Evolutionary conservation across 495 filamentous ascomycete genomes (phyloP).

Genomic region (Penicillium salamii): DNA sequence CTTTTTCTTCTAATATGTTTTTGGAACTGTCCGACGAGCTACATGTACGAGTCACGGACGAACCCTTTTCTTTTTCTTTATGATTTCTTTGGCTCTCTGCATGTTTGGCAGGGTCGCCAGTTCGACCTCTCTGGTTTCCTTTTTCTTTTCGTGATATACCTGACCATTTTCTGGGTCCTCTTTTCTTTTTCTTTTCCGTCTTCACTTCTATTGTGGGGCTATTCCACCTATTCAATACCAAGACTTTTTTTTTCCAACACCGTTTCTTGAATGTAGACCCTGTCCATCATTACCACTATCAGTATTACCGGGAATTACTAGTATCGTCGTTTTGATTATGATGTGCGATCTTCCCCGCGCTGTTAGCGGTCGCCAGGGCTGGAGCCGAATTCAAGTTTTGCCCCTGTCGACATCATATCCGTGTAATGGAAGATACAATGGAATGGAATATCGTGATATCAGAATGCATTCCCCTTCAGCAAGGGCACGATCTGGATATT

Average conservation of each 20-base stretch:
- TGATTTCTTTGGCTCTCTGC: conserved; percentile 4
- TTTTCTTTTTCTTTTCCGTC: conserved; percentile 1
- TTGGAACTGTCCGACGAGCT: conserved; percentile 8
- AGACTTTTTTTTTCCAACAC: not conserved
- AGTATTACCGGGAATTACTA: conserved; percentile 4
- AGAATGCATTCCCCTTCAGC: not conserved
- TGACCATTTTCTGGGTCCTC: not conserved
- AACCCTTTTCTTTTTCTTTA: conserved; percentile 14
- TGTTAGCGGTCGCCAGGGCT: conserved; percentile 17
- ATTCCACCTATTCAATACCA: conserved; percentile 13
- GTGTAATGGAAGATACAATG: not conserved
- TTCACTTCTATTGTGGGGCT: conserved; percentile 1
- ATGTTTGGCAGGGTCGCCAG: conserved; percentile 10
- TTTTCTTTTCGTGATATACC: conserved; percentile 2
- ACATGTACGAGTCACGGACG: conserved; percentile 26
- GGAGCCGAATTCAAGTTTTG: conserved; percentile 12
- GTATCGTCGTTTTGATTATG: conserved; percentile 25
- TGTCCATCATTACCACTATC: not conserved
- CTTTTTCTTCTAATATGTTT: conserved; percentile 11
- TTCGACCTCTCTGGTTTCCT: conserved; percentile 4
- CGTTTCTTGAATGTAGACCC: not conserved
- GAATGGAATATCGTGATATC: not conserved
- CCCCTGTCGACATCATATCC: conserved; percentile 16
- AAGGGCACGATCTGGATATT: not conserved
- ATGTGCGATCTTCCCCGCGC: conserved; percentile 29